Percentiles rank a stretch among this genome's conserved stretches.
These are phyloP conservation scores for Corchorus olitorius DNA, from an alignment of 345 rosid species.

Conservation along the genomic window DNA sequence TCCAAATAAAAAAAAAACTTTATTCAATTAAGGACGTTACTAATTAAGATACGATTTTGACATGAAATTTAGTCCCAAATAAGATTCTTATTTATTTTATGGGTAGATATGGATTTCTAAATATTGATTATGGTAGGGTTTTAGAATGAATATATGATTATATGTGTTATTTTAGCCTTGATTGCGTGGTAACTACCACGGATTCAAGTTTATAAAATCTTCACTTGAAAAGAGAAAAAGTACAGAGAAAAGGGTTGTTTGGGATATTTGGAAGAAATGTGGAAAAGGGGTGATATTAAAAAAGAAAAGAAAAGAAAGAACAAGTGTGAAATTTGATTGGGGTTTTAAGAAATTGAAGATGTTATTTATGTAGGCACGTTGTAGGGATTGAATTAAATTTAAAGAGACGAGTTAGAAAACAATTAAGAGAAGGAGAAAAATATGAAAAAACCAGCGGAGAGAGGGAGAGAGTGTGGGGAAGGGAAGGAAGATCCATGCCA, in stretches of 20 bases:
- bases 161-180: too few relatives aligned
- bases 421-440: not conserved
- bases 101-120: too few relatives aligned
- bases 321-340: not conserved
- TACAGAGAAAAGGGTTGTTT: not conserved
- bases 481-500: not conserved
- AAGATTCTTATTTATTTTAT: too few relatives aligned
- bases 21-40: too few relatives aligned
- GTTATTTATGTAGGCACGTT: not conserved
- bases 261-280: not conserved
- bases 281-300: not conserved
- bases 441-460: not conserved
- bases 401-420: not conserved
- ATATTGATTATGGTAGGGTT: too few relatives aligned
- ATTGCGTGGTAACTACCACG: too few relatives aligned
- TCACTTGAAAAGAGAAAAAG: not conserved
- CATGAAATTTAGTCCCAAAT: too few relatives aligned
- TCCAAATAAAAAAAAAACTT: too few relatives aligned
- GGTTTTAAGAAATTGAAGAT: not conserved
- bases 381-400: not conserved
- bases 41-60: too few relatives aligned
- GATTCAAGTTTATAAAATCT: too few relatives aligned
- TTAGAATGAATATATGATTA: too few relatives aligned
- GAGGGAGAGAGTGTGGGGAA: not conserved
- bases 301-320: not conserved